Base-by-base conservation (phyloP, 208 protist genomes). In the Blastocrithidia nonstop region DNA sequence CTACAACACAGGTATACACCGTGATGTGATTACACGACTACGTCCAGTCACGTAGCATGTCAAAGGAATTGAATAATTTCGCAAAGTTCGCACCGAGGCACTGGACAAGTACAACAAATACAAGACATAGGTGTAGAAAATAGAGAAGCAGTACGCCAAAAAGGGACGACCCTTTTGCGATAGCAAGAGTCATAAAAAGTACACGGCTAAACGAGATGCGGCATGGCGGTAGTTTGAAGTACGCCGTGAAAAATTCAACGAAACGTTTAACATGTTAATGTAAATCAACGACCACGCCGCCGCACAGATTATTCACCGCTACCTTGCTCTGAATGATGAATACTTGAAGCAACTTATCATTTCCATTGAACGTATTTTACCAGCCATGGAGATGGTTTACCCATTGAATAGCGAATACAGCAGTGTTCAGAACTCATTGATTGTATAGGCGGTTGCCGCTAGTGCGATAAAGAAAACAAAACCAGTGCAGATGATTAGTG, bases 271-370 rank as follows among this genome's bases (percentile, higher is more conserved):
- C 2, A n/a, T 74, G 46, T 54, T 80, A 45, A 80, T 74, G 71
- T 65, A 80, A 46, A 66, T 80, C 28, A 73, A 80, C 42, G 71
- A 73, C 43, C 65, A 80, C 63, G 66, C 71, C 11, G 65, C 66
- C 8, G 65, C 71, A 9, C 61, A 73, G 45, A 57, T 74, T 17
- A 71, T 80, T n/a, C 61, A 80, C 50, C 71, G 66, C 50, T 80
- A 74, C 56, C 57, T 80, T 22, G 31, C 53, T 1, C 46, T 80
- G 20, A 74, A 80, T 40, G 33, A 66, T 50, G 66, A 74, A 50
- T 80, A 80, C 48, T 54, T 80, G 45, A 53, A 60, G 29, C 61
- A 74, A 53, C 39, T 80, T 8, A 37, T 66, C 16, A 44, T 15
- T 20, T 65, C 61, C 19, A 48, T 80, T 44, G 61, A 57, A 26